Evolutionary conservation across 306 rosid species (phyloP).

Genomic region (Cicer chorassanicum): DNA sequence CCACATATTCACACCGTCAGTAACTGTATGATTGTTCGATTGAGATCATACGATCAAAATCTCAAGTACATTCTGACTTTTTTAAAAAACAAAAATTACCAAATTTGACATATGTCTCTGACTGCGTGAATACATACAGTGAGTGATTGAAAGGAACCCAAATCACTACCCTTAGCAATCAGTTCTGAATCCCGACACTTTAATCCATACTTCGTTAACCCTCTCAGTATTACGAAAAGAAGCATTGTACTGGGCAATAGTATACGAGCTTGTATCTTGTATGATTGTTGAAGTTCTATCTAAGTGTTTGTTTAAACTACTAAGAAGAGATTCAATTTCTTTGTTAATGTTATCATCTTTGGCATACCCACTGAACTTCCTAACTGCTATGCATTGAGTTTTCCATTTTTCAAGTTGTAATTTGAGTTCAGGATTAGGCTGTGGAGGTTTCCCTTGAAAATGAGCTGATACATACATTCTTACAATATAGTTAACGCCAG

Average conservation of each 20-base stretch:
- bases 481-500: conserved; percentile 46
- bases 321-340: conserved; percentile 59
- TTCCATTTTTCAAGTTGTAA: conserved; percentile 61
- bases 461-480: conserved; percentile 53
- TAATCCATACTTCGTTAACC: conserved; percentile 80
- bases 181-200: conserved; percentile 50
- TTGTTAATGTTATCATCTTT: conserved; percentile 55
- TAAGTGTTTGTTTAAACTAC: conserved; percentile 50
- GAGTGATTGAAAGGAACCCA: too few species aligned
- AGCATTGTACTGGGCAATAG: conserved; percentile 78
- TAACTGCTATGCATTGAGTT: conserved; percentile 64
- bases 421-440: conserved; percentile 61
- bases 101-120: too few species aligned
- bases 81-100: too few species aligned
- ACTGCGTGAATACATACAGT: too few species aligned
- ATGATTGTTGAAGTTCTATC: conserved; percentile 23
- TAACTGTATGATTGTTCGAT: too few species aligned
- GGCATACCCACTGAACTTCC: conserved; percentile 74
- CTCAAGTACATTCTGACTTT: too few species aligned
- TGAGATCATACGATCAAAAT: too few species aligned
- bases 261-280: conserved; percentile 50
- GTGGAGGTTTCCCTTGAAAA: conserved; percentile 56
- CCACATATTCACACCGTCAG: too few species aligned
- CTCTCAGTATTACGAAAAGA: conserved; percentile 47
- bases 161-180: conserved; percentile 39